Evolutionary conservation across 2,329 filamentous ascomycete species (phyloP).

Genomic region (Nothophoma quercina): DNA sequence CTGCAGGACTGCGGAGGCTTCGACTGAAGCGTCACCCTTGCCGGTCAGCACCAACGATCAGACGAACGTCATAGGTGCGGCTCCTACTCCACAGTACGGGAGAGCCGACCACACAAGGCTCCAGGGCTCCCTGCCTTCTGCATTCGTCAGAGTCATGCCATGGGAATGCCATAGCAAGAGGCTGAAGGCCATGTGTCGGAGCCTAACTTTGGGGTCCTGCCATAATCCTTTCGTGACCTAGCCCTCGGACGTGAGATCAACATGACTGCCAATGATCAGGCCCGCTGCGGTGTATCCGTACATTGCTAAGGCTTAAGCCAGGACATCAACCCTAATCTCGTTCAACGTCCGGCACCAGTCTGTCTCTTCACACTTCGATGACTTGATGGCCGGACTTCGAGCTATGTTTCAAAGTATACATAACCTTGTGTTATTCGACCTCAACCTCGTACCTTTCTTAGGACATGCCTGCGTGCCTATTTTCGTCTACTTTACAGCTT

Average conservation of each 20-base stretch:
- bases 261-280: slow-evolving; percentile 4
- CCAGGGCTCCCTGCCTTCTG: slow-evolving; percentile 5
- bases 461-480: slow-evolving; percentile 8
- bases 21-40: slow-evolving; percentile 14
- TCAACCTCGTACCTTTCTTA: slow-evolving; percentile 11
- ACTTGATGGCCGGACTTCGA: neutral
- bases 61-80: slow-evolving; percentile 34
- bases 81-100: slow-evolving; percentile 31
- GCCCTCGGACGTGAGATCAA: slow-evolving; percentile 6
- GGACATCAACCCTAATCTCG: slow-evolving; percentile 10
- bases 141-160: neutral
- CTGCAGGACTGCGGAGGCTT: slow-evolving; percentile 30
- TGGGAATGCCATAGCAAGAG: neutral
- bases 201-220: neutral
- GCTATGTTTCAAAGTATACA: slow-evolving; percentile 9
- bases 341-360: slow-evolving; percentile 13
- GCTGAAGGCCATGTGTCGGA: slow-evolving; percentile 14
- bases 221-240: slow-evolving; percentile 10
- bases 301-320: slow-evolving; percentile 6
- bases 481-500: slow-evolving; percentile 1
- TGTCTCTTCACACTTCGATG: slow-evolving; percentile 2
- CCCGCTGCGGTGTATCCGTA: slow-evolving; percentile 10
- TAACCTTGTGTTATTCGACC: neutral
- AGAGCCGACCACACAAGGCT: slow-evolving; percentile 35
- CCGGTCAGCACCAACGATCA: slow-evolving; percentile 26